Evolutionary conservation across 345 rosid species (phyloP).

Genomic region (Brassica rapa): DNA sequence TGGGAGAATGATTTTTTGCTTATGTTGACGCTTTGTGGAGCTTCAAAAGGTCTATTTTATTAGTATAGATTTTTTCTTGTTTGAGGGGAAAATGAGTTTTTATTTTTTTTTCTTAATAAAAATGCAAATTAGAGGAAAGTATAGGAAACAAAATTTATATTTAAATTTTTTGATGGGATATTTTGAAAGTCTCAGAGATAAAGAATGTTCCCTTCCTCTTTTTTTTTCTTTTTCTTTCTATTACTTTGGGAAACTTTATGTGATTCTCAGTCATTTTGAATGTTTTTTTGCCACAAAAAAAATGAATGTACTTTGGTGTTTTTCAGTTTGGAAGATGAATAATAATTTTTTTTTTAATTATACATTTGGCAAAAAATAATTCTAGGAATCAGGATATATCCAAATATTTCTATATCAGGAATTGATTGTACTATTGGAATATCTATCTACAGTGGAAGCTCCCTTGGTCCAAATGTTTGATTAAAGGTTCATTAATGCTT

Average conservation of each 20-base stretch:
- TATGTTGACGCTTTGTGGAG: too few relatives aligned
- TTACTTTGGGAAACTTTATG: constrained; percentile 23
- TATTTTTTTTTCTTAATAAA: neutral
- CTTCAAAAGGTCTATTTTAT: too few relatives aligned
- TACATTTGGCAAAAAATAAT: neutral
- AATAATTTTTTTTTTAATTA: neutral
- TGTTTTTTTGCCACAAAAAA: too few relatives aligned
- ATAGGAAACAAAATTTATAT: neutral
- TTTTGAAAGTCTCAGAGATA: neutral
- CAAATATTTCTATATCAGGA: constrained; percentile 14
- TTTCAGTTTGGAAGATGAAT: neutral
- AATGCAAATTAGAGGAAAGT: neutral
- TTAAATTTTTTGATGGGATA: neutral
- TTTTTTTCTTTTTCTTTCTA: neutral
- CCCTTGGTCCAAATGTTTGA: too few relatives aligned
- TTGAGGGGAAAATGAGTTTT: constrained; percentile 32
- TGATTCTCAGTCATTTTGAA: constrained; percentile 8
- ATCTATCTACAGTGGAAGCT: neutral
- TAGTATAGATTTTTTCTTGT: constrained; percentile 2
- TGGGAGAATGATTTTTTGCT: too few relatives aligned
- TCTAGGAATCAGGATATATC: constrained; percentile 6
- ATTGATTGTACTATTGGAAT: constrained; percentile 13
- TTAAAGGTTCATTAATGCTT: too few relatives aligned
- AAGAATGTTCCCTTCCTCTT: constrained; percentile 20
- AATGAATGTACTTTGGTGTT: neutral